A percentile compares a stretch with the other conserved stretches of the same genome.
Evolutionary conservation across 345 rosid genomes (phyloP).

Genomic region (Hypericum perforatum): DNA sequence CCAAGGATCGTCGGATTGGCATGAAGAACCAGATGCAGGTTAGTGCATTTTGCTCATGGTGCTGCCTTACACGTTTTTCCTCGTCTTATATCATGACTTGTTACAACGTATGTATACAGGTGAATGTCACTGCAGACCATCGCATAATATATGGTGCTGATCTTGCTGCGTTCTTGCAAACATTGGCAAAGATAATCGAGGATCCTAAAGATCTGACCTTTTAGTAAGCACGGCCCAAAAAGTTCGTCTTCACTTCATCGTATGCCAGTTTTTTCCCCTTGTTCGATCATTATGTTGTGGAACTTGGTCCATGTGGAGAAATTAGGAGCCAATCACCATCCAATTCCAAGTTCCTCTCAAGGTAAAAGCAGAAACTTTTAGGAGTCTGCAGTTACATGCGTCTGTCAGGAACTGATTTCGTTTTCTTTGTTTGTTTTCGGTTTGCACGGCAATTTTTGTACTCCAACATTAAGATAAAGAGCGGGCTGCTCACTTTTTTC

Average conservation of each 20-base stretch:
- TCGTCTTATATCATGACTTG: neutral
- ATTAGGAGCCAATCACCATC: too few species aligned
- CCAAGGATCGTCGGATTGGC: conserved; percentile 81
- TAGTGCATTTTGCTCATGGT: conserved; percentile 8
- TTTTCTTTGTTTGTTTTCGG: too few species aligned
- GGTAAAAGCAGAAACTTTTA: too few species aligned
- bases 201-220: conserved; percentile 73
- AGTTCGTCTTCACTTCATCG: conserved; percentile 6
- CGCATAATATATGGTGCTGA: conserved; percentile 92
- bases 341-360: too few species aligned
- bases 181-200: conserved; percentile 71
- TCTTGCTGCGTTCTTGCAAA: conserved; percentile 86
- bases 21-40: conserved; percentile 98
- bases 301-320: too few species aligned
- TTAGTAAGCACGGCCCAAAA: conserved; percentile 19
- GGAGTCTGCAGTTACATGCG: too few species aligned
- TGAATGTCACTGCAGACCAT: conserved; percentile 88
- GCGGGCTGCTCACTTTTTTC: too few species aligned
- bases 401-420: too few species aligned
- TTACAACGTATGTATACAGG: conserved; percentile 36
- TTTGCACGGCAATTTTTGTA: too few species aligned
- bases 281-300: too few species aligned
- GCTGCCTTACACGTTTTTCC: conserved; percentile 7
- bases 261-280: conserved; percentile 9
- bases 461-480: too few species aligned